Base-by-base conservation (phyloP, 805 yeast genomes). In the Hanseniaspora valbyensis region DNA sequence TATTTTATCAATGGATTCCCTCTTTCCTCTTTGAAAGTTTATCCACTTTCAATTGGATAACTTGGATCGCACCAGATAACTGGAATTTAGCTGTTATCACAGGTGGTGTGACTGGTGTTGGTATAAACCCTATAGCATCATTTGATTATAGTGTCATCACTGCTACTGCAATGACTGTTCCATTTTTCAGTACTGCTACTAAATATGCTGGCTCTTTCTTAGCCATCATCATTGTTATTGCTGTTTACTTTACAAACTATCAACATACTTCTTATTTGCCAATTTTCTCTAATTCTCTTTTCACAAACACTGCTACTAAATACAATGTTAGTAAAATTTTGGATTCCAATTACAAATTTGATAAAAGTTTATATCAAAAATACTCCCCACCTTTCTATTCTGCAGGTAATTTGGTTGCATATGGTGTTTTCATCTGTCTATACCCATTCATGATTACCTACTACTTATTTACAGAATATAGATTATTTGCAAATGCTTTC, bases 351-450 rank as follows among this genome's bases (percentile, higher is more conserved):
- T 67, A 67, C 54, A 59, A 65, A 1, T 70, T 78, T 55, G 66
- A 70, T 56, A 59, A 66, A 45, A 64, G 63, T 25, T 74, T 67
- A 18, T 78, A 77, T 59, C 64, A 72, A 55, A 64, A 61, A 12
- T 78, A 78, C 59, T 77, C 82, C 0, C 82, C 83, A 8, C 86
- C 87, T 8, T 80, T 73, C 61, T 78, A 77, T 58, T 60, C 77
- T 28, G 84, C 86, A 5, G 83, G 79, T 1, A 76, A 76, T 59
- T 62, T 79, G 53, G 75, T 80, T 10, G 61, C 70, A 19, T 79
- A 78, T 57, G 83, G 83, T 18, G 73, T 78, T 0, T 72, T 68
- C 58, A 77, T 77, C 60, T 73, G 75, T 36, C 61, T 74, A 44
- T 76, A 77, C 56, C 81, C 84, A 4, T 72, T 78, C 56, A 69